These are phyloP conservation scores for Metarhizium robertsii DNA, from an alignment of 2,329 filamentous ascomycete genomes.

Conservation along the genomic window DNA sequence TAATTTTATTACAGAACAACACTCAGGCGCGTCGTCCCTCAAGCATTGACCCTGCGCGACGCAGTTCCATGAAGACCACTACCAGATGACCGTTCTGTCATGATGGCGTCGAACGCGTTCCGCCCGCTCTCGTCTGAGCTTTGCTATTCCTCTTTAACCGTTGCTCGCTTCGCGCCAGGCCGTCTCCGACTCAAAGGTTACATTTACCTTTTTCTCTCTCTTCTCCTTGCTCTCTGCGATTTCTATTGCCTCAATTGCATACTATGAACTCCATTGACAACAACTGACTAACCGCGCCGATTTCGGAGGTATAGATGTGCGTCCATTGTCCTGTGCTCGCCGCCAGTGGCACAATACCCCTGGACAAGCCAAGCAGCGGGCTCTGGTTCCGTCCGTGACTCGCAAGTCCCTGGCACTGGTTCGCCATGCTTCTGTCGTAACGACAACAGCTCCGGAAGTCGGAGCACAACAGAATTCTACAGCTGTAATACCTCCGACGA, in stretches of 20 bases:
- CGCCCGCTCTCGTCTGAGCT: conserved; percentile 25
- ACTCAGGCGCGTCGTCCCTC: background rate
- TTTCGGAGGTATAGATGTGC: conserved; percentile 7
- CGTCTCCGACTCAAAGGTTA: conserved; percentile 15
- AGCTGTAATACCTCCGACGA: conserved; percentile 30
- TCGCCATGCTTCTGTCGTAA: conserved; percentile 27
- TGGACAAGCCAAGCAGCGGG: conserved; percentile 17
- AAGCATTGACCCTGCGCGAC: background rate
- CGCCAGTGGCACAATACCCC: conserved; percentile 31
- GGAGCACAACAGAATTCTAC: conserved; percentile 29
- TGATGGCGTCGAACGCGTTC: conserved; percentile 25
- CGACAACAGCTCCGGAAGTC: conserved; percentile 15
- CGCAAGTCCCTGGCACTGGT: conserved; percentile 26
- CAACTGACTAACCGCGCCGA: background rate
- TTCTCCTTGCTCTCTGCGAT: background rate
- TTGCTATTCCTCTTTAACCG: conserved; percentile 13
- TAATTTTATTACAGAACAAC: background rate
- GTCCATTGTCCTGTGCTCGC: conserved; percentile 13
- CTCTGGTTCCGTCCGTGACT: conserved; percentile 16
- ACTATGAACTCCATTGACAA: conserved; percentile 1
- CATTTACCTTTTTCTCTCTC: background rate
- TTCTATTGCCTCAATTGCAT: background rate
- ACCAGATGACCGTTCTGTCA: conserved; percentile 20
- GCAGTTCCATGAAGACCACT: conserved; percentile 2
- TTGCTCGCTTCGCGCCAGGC: conserved; percentile 16